Evolutionary conservation across 805 yeast genomes (phyloP).

Genomic region (Spathaspora passalidarum): DNA sequence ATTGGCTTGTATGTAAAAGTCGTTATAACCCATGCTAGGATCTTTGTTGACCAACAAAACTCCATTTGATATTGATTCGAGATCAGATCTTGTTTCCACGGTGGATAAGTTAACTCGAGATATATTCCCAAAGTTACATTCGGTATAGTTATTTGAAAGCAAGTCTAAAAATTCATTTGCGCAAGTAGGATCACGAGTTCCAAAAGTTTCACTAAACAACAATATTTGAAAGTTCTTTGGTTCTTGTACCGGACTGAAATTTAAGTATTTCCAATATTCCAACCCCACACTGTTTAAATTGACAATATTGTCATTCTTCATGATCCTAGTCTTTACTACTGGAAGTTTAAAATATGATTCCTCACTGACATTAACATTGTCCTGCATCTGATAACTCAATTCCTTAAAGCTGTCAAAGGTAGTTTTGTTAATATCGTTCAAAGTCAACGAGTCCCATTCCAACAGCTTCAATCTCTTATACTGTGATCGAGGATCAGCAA

Average conservation of each 20-base stretch:
- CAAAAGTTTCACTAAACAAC: conserved; percentile 36
- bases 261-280: conserved; percentile 55
- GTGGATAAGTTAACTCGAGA: conserved; percentile 27
- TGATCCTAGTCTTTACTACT: conserved; percentile 24
- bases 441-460: conserved; percentile 36
- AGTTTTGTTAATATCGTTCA: conserved; percentile 14
- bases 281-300: conserved; percentile 46
- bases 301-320: conserved; percentile 39
- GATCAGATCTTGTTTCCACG: conserved; percentile 24
- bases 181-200: conserved; percentile 19
- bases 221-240: conserved; percentile 52
- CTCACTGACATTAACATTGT: conserved; percentile 14
- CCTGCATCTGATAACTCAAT: conserved; percentile 13
- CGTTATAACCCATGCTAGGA: conserved; percentile 18
- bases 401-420: conserved; percentile 21
- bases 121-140: conserved; percentile 47
- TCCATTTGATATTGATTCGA: conserved; percentile 29
- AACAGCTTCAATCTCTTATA: conserved; percentile 19
- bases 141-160: conserved; percentile 43
- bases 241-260: conserved; percentile 51
- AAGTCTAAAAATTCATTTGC: conserved; percentile 39
- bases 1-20: conserved; percentile 29
- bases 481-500: conserved; percentile 22
- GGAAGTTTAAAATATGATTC: conserved; percentile 23
- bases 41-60: conserved; percentile 22